phyloP scores from a whole-genome alignment of 176 grass and related monocot genomes.

The Triticum dicoccoides region DNA sequence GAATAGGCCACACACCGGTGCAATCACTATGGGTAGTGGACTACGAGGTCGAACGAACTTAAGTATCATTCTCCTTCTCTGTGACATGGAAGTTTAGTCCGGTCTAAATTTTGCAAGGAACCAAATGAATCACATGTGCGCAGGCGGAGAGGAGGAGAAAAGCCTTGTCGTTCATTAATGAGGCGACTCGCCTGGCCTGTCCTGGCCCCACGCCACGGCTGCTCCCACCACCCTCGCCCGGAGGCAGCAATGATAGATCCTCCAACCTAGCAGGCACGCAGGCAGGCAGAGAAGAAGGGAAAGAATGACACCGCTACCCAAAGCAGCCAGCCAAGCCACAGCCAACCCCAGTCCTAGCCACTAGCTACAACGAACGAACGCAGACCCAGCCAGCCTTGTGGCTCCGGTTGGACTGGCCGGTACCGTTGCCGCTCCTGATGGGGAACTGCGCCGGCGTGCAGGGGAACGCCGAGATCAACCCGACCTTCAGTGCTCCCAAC shows the following conservation, averaged over 20 bases:
- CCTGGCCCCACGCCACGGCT: constrained; percentile 37
- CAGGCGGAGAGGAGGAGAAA: not conserved
- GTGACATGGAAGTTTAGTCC: not conserved
- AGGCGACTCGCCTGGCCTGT: not conserved
- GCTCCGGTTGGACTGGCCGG: not conserved
- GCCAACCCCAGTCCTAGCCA: not conserved
- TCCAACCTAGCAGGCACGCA: constrained; percentile 8
- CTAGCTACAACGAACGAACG: not conserved
- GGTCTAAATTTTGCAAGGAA: not conserved
- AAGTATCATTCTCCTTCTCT: not conserved
- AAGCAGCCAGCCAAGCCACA: not conserved
- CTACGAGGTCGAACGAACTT: not conserved
- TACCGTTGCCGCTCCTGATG: constrained; percentile 35
- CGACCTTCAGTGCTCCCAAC: constrained; percentile 49
- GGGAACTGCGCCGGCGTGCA: constrained; percentile 64
- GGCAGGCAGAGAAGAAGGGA: not conserved
- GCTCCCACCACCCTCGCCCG: constrained; percentile 28
- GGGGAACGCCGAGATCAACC: constrained; percentile 77
- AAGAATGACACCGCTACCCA: constrained; percentile 12
- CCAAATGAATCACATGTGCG: constrained; percentile 11
- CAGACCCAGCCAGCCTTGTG: not conserved
- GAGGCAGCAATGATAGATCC: constrained; percentile 44
- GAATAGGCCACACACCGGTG: not conserved
- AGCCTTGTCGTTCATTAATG: constrained; percentile 26
- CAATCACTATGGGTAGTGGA: not conserved